A percentile compares a stretch with the other conserved stretches of the same genome.
Evolutionary conservation across 768 basidiomycete species (phyloP).

Genomic region (Dendrothele bispora): DNA sequence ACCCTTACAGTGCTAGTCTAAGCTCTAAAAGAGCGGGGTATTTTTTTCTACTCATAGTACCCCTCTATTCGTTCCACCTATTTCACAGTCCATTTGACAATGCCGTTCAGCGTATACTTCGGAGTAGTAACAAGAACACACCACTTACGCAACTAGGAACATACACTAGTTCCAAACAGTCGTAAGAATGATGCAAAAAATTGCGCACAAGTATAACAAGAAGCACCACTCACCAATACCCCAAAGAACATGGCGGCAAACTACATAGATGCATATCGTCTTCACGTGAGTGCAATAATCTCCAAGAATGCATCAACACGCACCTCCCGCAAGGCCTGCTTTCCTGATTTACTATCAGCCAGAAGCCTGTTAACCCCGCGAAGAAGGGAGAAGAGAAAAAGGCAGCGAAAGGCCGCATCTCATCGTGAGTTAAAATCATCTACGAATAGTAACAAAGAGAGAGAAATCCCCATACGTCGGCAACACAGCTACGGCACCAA

Average conservation of each 20-base stretch:
- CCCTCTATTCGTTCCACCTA: slow-evolving; percentile 78
- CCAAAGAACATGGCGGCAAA: slow-evolving; percentile 92
- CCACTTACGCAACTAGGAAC: slow-evolving; percentile 86
- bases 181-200: too few species aligned
- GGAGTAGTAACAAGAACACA: slow-evolving; percentile 9
- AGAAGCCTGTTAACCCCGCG: slow-evolving; percentile 71
- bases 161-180: too few species aligned
- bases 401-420: too few species aligned
- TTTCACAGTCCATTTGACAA: slow-evolving; percentile 4
- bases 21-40: too few species aligned
- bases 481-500: slow-evolving; percentile 88
- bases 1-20: too few species aligned
- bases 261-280: slow-evolving; percentile 40
- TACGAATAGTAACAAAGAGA: not conserved
- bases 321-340: slow-evolving; percentile 90
- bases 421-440: too few species aligned
- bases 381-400: too few species aligned
- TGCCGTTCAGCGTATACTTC: slow-evolving; percentile 8
- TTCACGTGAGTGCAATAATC: slow-evolving; percentile 11
- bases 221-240: too few species aligned
- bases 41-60: too few species aligned
- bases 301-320: slow-evolving; percentile 18
- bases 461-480: slow-evolving; percentile 59
- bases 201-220: too few species aligned
- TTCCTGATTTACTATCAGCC: slow-evolving; percentile 83